Conservation (phyloP, 208 protist genomes). For the Leishmania lainsoni region DNA sequence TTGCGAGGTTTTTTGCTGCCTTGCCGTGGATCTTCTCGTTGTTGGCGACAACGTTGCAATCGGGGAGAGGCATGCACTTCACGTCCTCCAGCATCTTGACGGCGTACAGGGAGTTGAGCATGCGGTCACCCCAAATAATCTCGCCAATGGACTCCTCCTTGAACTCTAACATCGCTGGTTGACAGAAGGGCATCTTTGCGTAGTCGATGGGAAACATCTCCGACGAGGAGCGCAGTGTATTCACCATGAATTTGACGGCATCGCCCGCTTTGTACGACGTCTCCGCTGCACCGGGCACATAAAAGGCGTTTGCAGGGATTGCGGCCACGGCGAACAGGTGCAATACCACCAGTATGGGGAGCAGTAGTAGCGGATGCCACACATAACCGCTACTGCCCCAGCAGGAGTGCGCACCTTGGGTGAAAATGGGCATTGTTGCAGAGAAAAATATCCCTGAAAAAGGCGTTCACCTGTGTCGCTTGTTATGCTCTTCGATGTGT, state of each 20-base stretch:
- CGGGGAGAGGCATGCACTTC: conserved; percentile 40
- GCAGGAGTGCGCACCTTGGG: neutral
- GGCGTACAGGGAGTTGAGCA: conserved; percentile 72
- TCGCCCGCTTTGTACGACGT: conserved; percentile 54
- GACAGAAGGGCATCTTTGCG: conserved; percentile 74
- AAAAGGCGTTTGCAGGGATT: conserved; percentile 36
- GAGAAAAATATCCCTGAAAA: neutral
- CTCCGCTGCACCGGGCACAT: conserved; percentile 62
- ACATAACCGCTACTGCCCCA: neutral
- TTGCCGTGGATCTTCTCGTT: conserved; percentile 31
- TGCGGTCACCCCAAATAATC: conserved; percentile 82
- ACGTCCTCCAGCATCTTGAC: conserved; percentile 54
- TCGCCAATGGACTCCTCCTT: conserved; percentile 69
- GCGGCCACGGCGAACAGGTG: conserved; percentile 8
- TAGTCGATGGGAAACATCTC: conserved; percentile 76
- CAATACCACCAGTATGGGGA: neutral
- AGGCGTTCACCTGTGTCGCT: neutral
- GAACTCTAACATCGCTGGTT: conserved; percentile 26
- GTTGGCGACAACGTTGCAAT: conserved; percentile 46
- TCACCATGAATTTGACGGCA: conserved; percentile 56
- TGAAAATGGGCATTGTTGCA: neutral
- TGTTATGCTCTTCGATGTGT: neutral
- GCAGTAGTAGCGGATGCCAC: conserved; percentile 1
- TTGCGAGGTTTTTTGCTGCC: conserved; percentile 30
- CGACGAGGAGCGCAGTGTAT: conserved; percentile 69